Evolutionary conservation across 139 green algal species (phyloP), one percentile per base, ranked within the genome.

Genomic region (Chlamydomonas incerta): DNA sequence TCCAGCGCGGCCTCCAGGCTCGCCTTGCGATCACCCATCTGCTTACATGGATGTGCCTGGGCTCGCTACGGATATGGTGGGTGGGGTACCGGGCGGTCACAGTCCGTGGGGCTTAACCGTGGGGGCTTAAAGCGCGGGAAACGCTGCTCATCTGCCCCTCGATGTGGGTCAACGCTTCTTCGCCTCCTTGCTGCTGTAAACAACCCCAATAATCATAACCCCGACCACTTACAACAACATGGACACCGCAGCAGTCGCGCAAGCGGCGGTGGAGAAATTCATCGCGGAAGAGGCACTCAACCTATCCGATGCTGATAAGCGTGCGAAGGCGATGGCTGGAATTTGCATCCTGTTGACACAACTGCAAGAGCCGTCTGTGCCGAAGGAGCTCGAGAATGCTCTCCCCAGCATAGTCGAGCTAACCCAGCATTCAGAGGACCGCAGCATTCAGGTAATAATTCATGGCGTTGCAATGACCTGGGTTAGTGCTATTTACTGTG

Each of bases 1-100:
- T 87, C 87, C 1, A 89, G 24, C 10, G 81, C 58, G 13, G 23
- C 55, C 62, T 83, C 83, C 14, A 83, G 33, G 58, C 31, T 10
- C 33, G 35, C 34, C 2, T 50, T 5, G 41, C 41, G 41, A 8
- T 50, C 41, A 50, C 6, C 41, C 41, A 50, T 50, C 8, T 50
- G 41, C n/a, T n/a, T n/a, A n/a, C n/a, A n/a, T n/a, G n/a, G n/a
- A n/a, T n/a, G n/a, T n/a, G n/a, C n/a, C n/a, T n/a, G n/a, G n/a
- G n/a, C n/a, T n/a, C n/a, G n/a, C n/a, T n/a, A n/a, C n/a, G n/a
- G n/a, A n/a, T n/a, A n/a, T n/a, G n/a, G n/a, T n/a, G n/a, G n/a
- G n/a, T n/a, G n/a, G n/a, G n/a, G n/a, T n/a, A n/a, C n/a, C n/a
- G n/a, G n/a, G n/a, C n/a, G n/a, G n/a, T n/a, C n/a, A n/a, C n/a